Percentiles rank a stretch among this genome's conserved stretches.
phyloP scores from a whole-genome alignment of 2,329 filamentous ascomycete genomes.

The Dactylonectria estremocensis region DNA sequence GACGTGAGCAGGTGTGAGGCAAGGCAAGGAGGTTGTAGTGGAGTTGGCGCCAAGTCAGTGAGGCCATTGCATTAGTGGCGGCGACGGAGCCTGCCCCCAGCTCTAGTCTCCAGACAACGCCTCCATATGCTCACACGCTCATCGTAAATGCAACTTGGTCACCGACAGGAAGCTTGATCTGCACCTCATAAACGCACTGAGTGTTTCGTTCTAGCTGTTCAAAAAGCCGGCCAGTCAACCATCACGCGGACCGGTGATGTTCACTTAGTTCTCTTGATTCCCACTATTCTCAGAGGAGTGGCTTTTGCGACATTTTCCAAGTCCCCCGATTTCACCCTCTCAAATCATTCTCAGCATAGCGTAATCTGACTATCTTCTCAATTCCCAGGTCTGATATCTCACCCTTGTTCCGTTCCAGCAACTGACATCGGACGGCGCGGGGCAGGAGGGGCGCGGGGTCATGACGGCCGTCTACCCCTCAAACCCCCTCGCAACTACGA shows the following conservation, averaged over 20 bases:
- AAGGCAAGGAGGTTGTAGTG: slow-evolving; percentile 36
- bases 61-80: slow-evolving; percentile 46
- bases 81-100: slow-evolving; percentile 11
- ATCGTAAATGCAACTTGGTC: not conserved
- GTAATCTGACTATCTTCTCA: not conserved
- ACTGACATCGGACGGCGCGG: not conserved
- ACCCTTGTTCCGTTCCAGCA: not conserved
- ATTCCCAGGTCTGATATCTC: not conserved
- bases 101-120: not conserved
- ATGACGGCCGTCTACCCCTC: not conserved
- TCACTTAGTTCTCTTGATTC: not conserved
- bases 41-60: slow-evolving; percentile 35
- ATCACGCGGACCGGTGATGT: not conserved
- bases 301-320: too few species aligned
- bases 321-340: too few species aligned
- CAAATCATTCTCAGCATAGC: too few species aligned
- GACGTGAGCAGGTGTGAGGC: slow-evolving; percentile 36
- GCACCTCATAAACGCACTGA: not conserved
- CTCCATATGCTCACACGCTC: slow-evolving; percentile 4
- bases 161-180: not conserved
- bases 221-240: too few species aligned
- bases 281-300: not conserved
- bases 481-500: not conserved
- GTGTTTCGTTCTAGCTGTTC: not conserved
- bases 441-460: not conserved